A percentile compares a stretch with the other conserved stretches of the same genome.
Evolutionary conservation across 495 filamentous ascomycete genomes (phyloP).

Genomic region (Tuber aestivum): DNA sequence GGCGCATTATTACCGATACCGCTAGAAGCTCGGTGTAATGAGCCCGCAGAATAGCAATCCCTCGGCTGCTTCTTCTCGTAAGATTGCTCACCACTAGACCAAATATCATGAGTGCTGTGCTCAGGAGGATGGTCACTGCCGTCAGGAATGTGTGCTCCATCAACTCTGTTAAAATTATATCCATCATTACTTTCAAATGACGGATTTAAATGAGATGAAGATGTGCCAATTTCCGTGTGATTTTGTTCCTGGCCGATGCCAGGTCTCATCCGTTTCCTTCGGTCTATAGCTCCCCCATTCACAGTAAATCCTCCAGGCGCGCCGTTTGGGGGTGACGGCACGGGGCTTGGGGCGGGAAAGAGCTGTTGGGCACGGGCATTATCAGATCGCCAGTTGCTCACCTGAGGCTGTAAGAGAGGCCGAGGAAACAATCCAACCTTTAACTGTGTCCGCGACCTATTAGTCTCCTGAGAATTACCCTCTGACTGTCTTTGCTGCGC

Average conservation of each 20-base stretch:
- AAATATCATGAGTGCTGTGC: slow-evolving; percentile 13
- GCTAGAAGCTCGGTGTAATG: slow-evolving; percentile 25
- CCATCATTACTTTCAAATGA: slow-evolving; percentile 25
- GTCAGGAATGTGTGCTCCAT: slow-evolving; percentile 21
- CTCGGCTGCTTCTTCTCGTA: slow-evolving; percentile 30
- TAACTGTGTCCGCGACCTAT: slow-evolving; percentile 44
- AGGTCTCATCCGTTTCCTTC: slow-evolving; percentile 22
- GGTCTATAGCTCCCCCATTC: slow-evolving; percentile 14
- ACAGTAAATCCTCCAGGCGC: slow-evolving; percentile 3
- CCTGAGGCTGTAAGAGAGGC: slow-evolving; percentile 39
- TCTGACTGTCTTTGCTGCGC: slow-evolving; percentile 49
- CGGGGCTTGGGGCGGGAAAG: slow-evolving; percentile 4
- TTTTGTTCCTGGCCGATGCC: slow-evolving; percentile 16
- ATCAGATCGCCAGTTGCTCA: slow-evolving; percentile 27
- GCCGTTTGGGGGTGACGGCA: slow-evolving; percentile 5
- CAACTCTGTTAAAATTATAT: slow-evolving; percentile 16
- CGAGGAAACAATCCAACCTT: slow-evolving; percentile 58
- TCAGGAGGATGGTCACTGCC: slow-evolving; percentile 17
- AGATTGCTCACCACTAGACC: slow-evolving; percentile 14
- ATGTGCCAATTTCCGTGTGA: slow-evolving; percentile 33
- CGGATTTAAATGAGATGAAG: slow-evolving; percentile 33
- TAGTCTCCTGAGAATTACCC: slow-evolving; percentile 46
- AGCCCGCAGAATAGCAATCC: slow-evolving; percentile 28
- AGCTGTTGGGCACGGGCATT: slow-evolving; percentile 11
- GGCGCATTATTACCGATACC: slow-evolving; percentile 21